phyloP scores from a whole-genome alignment of 345 rosid species.

The Syzygium oleosum region DNA sequence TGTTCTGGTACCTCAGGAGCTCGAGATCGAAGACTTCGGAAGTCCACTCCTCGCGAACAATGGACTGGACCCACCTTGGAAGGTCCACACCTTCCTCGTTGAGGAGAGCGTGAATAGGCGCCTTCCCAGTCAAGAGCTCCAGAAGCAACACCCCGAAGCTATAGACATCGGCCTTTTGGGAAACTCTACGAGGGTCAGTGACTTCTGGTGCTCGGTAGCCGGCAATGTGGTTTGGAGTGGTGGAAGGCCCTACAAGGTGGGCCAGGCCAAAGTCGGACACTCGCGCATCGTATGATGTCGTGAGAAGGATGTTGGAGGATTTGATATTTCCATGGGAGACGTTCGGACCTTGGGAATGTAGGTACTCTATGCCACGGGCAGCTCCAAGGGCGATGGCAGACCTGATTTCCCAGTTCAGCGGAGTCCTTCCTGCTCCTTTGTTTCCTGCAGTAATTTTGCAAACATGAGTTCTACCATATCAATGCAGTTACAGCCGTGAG shows the following conservation, averaged over 20 bases:
- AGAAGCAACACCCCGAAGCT: slow-evolving; percentile 41
- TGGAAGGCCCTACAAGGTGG: slow-evolving; percentile 35
- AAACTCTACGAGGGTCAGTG: slow-evolving; percentile 38
- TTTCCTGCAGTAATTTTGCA: slow-evolving; percentile 13
- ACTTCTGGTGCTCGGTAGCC: slow-evolving; percentile 52
- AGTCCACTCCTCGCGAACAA: slow-evolving; percentile 48
- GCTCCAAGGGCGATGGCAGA: slow-evolving; percentile 36
- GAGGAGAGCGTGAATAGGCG: slow-evolving; percentile 33
- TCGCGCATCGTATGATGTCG: slow-evolving; percentile 25
- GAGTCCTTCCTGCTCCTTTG: slow-evolving; percentile 44
- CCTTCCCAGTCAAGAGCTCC: slow-evolving; percentile 43
- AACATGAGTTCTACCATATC: neutral
- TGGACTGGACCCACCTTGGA: slow-evolving; percentile 48
- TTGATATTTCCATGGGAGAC: slow-evolving; percentile 46
- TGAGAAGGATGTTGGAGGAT: slow-evolving; percentile 42
- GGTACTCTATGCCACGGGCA: slow-evolving; percentile 37
- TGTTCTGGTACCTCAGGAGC: slow-evolving; percentile 46
- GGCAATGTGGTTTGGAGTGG: slow-evolving; percentile 35
- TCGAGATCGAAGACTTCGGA: slow-evolving; percentile 60
- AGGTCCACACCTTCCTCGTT: slow-evolving; percentile 48
- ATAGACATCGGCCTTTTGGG: slow-evolving; percentile 46
- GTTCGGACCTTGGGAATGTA: slow-evolving; percentile 35
- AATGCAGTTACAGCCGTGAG: neutral
- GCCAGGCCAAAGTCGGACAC: slow-evolving; percentile 45
- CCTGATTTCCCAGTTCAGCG: slow-evolving; percentile 38